Base-by-base conservation (phyloP, 2,329 filamentous ascomycete species). In the Leptographium radiaticola region DNA sequence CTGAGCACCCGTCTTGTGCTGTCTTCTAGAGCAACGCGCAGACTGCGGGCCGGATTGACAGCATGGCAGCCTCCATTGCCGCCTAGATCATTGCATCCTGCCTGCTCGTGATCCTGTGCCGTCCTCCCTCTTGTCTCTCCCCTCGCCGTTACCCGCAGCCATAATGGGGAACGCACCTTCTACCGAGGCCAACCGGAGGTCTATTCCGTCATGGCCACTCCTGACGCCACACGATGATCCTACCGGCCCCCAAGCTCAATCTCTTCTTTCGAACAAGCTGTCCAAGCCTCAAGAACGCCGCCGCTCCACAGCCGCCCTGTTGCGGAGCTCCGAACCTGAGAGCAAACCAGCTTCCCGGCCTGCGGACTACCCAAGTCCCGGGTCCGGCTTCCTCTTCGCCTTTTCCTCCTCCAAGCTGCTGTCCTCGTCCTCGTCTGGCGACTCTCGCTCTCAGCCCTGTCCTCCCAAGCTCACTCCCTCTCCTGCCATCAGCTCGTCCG, bases 91-190 rank as follows among this genome's bases (percentile, higher is more conserved):
- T 25, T 25, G 25, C 25, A 25, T 25, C 25, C 25, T 25, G 25
- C 25, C 25, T 25, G 25, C 25, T 25, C 25, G 62, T 60, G 62
- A 62, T 62, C 59, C 63, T 59, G 59, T 65, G 34, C 48, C 34
- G 16, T 16, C 48, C 25, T 36, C 44, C 36, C 15, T 31, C n/a
- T 47, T 20, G 11, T 44, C 38, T 31, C 43, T 31, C 20, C 42
- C 46, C 51, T 36, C 44, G 34, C 38, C 59, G 36, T 40, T 45
- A 2, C 20, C 40, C 6, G 13, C 16, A 52, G 49, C 56, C 62
- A 66, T 54, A 59, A 79, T 79, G 76, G 76, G 76, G 53, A 79
- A 79, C 62, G 65, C 68, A 47, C 64, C 71, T 54, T 79, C 75
- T 46, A 64, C 69, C 59, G 71, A 75, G 64, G 68, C 68, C 62